Base-by-base conservation (phyloP, 768 basidiomycete species). In the Tephrocybe sp. region DNA sequence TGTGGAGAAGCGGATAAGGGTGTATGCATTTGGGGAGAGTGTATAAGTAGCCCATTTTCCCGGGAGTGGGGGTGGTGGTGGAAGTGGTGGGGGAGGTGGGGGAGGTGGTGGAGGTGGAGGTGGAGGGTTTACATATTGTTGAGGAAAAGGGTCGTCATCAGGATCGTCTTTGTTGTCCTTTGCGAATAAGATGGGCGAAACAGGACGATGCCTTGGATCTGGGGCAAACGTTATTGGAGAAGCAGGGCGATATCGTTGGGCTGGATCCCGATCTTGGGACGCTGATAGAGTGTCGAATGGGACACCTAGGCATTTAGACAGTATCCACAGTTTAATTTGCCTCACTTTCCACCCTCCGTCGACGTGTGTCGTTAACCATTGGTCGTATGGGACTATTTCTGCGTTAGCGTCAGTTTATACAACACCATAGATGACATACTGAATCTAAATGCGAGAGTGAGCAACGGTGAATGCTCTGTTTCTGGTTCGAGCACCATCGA, bases 331-430 rank as follows among this genome's bases (percentile, higher is more conserved):
- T 57, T 89, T 90, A 30, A 85, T 70, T 26, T 85, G 76, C 13
- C 73, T 74, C 35, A 88, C 72, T 58, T 81, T 82, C 78, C 80
- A 85, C 26, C 68, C 57, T 3, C 79, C 72, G 52, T 83, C 78
- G 61, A 86, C 62, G 60, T 85, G 84, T 11, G 87, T 87, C n/a
- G 83, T 69, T 40, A 89, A 69, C 87, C 87, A 90, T 67, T 87
- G 86, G 65, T 90, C 88, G 57, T 82, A 78, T 0, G 83, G 79
- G 19, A 89, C 87, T 84, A 53, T 5, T 13, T n/a, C 6, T 42
- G 41, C 40, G 44, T 30, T 47, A 51, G 35, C 35, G 43, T 38
- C 13, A 38, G 16, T 5, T 35, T 14, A 13, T n/a, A 38, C 14
- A 14, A n/a, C 34, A 23, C 16, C 26, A 39, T 19, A 48, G 53